phyloP scores from a whole-genome alignment of 2,329 filamentous ascomycete species.

The Colletotrichum sp. region DNA sequence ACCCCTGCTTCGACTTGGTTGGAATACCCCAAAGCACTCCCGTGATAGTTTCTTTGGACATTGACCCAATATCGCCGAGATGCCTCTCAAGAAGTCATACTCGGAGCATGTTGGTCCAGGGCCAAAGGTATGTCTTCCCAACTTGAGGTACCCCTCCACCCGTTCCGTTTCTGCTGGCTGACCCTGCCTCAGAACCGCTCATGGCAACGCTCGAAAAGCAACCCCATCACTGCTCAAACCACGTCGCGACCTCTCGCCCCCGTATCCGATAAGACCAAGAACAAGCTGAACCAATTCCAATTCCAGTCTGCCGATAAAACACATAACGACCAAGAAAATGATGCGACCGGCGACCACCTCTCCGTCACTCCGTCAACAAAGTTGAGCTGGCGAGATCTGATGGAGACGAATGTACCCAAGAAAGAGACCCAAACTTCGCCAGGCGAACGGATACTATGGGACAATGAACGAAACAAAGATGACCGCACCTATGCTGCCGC shows the following conservation, averaged over 20 bases:
- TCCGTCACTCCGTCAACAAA: conserved; percentile 22
- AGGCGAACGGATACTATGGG: conserved; percentile 67
- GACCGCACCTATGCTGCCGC: conserved; percentile 43
- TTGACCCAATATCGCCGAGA: conserved; percentile 26
- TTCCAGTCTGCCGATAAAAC: conserved; percentile 47
- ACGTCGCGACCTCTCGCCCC: conserved; percentile 47
- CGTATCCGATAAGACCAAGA: conserved; percentile 64
- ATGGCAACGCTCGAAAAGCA: conserved; percentile 61
- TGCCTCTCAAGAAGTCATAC: conserved; percentile 46
- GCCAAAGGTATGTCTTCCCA: conserved; percentile 33
- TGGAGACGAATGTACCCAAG: conserved; percentile 47
- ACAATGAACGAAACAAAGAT: conserved; percentile 54
- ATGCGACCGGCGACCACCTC: conserved; percentile 1
- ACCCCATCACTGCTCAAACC: conserved; percentile 44
- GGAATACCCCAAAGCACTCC: conserved; percentile 1
- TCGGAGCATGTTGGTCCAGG: conserved; percentile 33
- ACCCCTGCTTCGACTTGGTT: conserved; percentile 4
- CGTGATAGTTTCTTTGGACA: conserved; percentile 31
- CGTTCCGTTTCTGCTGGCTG: conserved; percentile 11
- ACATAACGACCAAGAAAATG: conserved; percentile 24
- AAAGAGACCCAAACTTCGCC: conserved; percentile 60
- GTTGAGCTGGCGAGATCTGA: conserved; percentile 63
- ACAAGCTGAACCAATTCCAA: conserved; percentile 63
- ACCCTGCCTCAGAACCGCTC: conserved; percentile 36
- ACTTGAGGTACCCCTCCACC: not conserved